Conservation (phyloP, 306 rosid genomes). For the Neltuma alba region DNA sequence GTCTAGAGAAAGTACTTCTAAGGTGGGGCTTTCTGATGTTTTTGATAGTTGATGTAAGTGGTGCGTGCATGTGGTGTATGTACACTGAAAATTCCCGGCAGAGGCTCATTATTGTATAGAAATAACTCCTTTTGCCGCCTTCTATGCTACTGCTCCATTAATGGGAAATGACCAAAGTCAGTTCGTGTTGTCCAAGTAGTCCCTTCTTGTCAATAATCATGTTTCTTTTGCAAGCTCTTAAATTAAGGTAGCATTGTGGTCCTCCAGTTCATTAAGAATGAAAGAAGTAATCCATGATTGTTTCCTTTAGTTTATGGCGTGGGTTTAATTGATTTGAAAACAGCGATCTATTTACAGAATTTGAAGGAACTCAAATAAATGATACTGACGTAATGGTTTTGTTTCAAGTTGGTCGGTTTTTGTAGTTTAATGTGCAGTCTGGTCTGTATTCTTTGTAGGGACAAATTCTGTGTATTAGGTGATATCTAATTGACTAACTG, state of each 20-base stretch:
- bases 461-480: conserved; percentile 19
- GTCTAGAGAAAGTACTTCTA: conserved; percentile 50
- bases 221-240: conserved; percentile 31
- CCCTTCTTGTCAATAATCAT: conserved; percentile 60
- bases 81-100: conserved; percentile 79
- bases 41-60: conserved; percentile 73
- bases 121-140: conserved; percentile 55
- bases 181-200: conserved; percentile 96
- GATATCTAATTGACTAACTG: background rate
- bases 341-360: background rate
- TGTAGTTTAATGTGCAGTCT: background rate
- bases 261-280: too few species aligned
- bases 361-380: background rate
- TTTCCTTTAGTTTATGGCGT: background rate
- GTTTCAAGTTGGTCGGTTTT: background rate
- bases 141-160: too few species aligned
- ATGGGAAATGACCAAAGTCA: conserved; percentile 64
- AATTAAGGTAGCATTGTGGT: too few species aligned
- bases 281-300: background rate
- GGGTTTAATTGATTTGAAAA: background rate
- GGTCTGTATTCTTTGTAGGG: background rate
- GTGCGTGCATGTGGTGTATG: conserved; percentile 99
- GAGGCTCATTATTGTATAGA: conserved; percentile 51
- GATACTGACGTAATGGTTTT: background rate
- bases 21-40: conserved; percentile 74